Evolutionary conservation across 306 rosid genomes (phyloP), one percentile per base, ranked within the genome.

Genomic region (Dicorynia guianensis): DNA sequence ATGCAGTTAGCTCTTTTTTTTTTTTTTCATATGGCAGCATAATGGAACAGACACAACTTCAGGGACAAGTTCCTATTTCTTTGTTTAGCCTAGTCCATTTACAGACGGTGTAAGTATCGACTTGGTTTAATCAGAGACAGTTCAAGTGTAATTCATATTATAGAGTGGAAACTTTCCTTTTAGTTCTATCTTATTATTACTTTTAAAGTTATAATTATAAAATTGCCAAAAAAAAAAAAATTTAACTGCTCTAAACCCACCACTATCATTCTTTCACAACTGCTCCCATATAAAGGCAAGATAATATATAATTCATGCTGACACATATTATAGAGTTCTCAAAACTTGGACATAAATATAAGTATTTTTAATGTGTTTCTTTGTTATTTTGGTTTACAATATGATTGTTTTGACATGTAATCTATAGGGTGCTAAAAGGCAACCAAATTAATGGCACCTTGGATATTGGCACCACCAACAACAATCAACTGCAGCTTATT

Each of bases 71-170:
- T 33, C 87, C 84, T 11, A 12, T 49, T 19, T 44, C 69, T 39
- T 58, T 83, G 17, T 79, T 83, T 76, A 65, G 56, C 40, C 75
- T 70, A 64, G 33, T 47, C 62, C 70, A 59, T 46, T 17, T 83
- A 40, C 75, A 79, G 72, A 63, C 79, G 0, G 79, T 79, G 87
- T 83, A 42, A 83, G 87, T 83, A 49, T 50, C 7, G 14, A 35
- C 69, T 15, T 53, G 50, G 7, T 4, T 46, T 46, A 4, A 46
- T n/a, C 11, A 46, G n/a, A 4, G 9, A 40, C 5, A 40, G 9
- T 40, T 25, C 30, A 25, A 2, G 2, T 25, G 2, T 25, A 25
- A 25, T 25, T 25, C 2, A 2, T 25, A 25, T 25, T 1, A 25
- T 25, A 25, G 2, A 25, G 30, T 25, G 30, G 30, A 2, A 25